Evolutionary conservation across 768 basidiomycete genomes (phyloP), one percentile per base, ranked within the genome.

Genomic region (Leccinum barrowsii): DNA sequence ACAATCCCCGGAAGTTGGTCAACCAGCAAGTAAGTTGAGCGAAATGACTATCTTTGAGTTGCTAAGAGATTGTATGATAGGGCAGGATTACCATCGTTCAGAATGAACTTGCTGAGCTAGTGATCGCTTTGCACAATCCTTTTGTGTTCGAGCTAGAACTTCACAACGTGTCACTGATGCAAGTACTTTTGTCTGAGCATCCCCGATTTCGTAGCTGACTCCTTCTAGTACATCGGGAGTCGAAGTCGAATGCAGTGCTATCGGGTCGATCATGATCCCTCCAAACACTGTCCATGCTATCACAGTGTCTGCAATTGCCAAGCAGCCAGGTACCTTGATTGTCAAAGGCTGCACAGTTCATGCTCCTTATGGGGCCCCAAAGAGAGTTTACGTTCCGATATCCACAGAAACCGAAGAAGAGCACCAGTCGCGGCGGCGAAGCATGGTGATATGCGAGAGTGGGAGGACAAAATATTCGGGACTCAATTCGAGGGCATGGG

Each of bases 61-160:
- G 4, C 51, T 55, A 59, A 58, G 40, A 17, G 50, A 21, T 24
- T 37, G 22, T 35, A 24, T 51, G 15, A 32, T 59, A 87, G 85
- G 79, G 76, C 7, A 82, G 84, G 76, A 76, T 82, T 0, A 66
- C 89, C 12, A 80, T 94, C 13, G 90, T 94, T 1, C 90, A 91
- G 69, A 87, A 87, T 63, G 97, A 98, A 70, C 73, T 75, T 4
- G 75, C 94, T 30, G 94, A 98, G 64, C 82, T 98, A 63, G 80
- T 86, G 7, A 77, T 98, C 48, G 87, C 88, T 21, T 74, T 99
- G n/a, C 84, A 85, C 57, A 99, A 99, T 71, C 92, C 94, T 2
- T 96, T 88, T 71, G 83, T 92, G 4, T 96, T 98, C 71, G 92
- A 95, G 60, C 78, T 99, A 12, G 94, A 98, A 61, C 73, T 98